phyloP scores from a whole-genome alignment of 2,329 filamentous ascomycete genomes.

The Mollisia scopiformis region DNA sequence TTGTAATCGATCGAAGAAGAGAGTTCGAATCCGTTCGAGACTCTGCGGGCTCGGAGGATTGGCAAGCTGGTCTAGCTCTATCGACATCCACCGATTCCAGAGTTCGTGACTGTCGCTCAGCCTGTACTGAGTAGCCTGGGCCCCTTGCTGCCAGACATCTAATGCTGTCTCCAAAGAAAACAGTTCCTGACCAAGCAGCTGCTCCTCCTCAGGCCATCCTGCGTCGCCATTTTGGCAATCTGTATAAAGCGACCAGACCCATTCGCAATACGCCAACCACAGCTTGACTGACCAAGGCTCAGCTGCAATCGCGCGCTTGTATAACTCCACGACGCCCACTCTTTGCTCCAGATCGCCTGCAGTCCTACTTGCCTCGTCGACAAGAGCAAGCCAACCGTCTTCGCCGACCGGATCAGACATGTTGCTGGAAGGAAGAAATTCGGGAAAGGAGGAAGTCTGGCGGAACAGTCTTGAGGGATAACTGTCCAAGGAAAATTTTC shows the following conservation, averaged over 20 bases:
- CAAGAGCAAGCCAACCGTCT: slow-evolving; percentile 75
- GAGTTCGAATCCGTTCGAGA: slow-evolving; percentile 66
- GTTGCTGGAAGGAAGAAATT: neutral
- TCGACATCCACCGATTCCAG: slow-evolving; percentile 78
- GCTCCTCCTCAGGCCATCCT: slow-evolving; percentile 68
- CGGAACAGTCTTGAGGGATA: slow-evolving; percentile 1
- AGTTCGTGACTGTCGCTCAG: slow-evolving; percentile 76
- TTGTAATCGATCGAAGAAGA: slow-evolving; percentile 71
- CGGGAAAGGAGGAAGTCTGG: neutral
- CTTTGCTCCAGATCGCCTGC: slow-evolving; percentile 67
- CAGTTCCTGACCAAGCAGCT: slow-evolving; percentile 67
- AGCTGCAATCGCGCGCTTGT: slow-evolving; percentile 68
- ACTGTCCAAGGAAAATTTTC: neutral
- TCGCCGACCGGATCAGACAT: slow-evolving; percentile 67
- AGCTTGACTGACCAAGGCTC: slow-evolving; percentile 75
- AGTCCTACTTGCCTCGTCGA: slow-evolving; percentile 69
- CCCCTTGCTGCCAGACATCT: slow-evolving; percentile 72
- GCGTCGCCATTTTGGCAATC: slow-evolving; percentile 61
- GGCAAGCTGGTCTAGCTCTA: slow-evolving; percentile 70
- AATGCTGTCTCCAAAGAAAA: slow-evolving; percentile 71
- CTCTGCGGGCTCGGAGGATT: slow-evolving; percentile 56
- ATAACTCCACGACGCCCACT: slow-evolving; percentile 72
- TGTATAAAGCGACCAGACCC: slow-evolving; percentile 72
- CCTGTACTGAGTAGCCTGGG: slow-evolving; percentile 72
- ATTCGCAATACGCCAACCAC: slow-evolving; percentile 80